These are phyloP conservation scores for Cladosporium austrohemisphaericum DNA, from an alignment of 2,329 filamentous ascomycete species.

Conservation along the genomic window DNA sequence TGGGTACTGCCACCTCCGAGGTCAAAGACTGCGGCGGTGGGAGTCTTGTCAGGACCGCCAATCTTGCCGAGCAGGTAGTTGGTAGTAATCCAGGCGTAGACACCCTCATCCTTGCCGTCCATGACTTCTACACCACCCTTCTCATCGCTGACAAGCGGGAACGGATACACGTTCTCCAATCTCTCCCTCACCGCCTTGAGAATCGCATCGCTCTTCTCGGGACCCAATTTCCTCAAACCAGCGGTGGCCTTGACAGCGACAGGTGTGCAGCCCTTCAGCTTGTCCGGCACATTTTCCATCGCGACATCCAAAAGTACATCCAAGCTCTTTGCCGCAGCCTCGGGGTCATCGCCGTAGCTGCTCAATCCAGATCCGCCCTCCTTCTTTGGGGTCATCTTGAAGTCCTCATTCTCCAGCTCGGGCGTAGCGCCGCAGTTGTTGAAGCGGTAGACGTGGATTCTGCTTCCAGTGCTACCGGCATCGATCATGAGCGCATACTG, in stretches of 20 bases:
- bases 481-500: constrained; percentile 99
- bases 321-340: constrained; percentile 83
- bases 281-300: constrained; percentile 77
- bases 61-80: constrained; percentile 99
- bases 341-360: constrained; percentile 79
- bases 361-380: constrained; percentile 77
- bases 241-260: constrained; percentile 98
- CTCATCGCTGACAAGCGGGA: constrained; percentile 83
- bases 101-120: constrained; percentile 94
- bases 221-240: constrained; percentile 80
- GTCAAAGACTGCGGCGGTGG: constrained; percentile 92
- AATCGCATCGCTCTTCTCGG: constrained; percentile 76
- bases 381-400: constrained; percentile 87
- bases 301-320: constrained; percentile 85
- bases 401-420: constrained; percentile 86
- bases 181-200: constrained; percentile 77
- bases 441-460: constrained; percentile 98
- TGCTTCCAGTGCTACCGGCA: constrained; percentile 93
- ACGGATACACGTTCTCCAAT: constrained; percentile 85
- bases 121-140: constrained; percentile 91
- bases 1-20: constrained; percentile 95
- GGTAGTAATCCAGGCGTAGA: constrained; percentile 98
- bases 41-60: constrained; percentile 81
- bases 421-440: constrained; percentile 97
- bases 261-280: constrained; percentile 85